A percentile compares a stretch with the other conserved stretches of the same genome.
Evolutionary conservation across 2,329 filamentous ascomycete genomes (phyloP).

Genomic region (Teratosphaeria viscida): DNA sequence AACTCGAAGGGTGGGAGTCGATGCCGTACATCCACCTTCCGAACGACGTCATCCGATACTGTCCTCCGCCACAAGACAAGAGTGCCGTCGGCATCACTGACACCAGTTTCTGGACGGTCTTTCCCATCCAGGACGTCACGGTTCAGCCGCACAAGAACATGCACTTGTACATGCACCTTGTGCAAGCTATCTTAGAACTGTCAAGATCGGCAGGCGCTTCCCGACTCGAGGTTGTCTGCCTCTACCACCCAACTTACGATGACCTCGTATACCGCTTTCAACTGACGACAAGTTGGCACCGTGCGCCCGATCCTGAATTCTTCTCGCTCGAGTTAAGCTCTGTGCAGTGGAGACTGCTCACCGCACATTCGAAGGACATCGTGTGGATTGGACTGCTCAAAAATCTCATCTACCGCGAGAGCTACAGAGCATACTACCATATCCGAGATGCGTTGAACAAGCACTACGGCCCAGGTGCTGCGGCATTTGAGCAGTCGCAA

Average conservation of each 20-base stretch:
- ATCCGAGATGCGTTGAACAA: not conserved
- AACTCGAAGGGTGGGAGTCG: not conserved
- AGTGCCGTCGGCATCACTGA: not conserved
- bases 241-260: not conserved
- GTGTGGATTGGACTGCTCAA: not conserved
- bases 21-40: not conserved
- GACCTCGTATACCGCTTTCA: not conserved
- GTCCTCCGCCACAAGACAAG: not conserved
- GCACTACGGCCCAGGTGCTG: not conserved
- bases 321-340: not conserved
- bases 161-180: not conserved
- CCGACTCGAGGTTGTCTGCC: not conserved
- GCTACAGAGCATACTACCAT: not conserved
- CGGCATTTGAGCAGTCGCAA: not conserved
- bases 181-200: not conserved
- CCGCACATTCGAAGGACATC: not conserved
- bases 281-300: not conserved
- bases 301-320: not conserved
- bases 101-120: not conserved
- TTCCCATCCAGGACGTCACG: not conserved
- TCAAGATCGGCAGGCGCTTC: not conserved
- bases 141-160: not conserved
- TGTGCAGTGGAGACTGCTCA: not conserved
- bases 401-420: not conserved
- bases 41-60: not conserved